Base-by-base conservation (phyloP, 2,329 filamentous ascomycete species). In the Paecilomyces niveus region DNA sequence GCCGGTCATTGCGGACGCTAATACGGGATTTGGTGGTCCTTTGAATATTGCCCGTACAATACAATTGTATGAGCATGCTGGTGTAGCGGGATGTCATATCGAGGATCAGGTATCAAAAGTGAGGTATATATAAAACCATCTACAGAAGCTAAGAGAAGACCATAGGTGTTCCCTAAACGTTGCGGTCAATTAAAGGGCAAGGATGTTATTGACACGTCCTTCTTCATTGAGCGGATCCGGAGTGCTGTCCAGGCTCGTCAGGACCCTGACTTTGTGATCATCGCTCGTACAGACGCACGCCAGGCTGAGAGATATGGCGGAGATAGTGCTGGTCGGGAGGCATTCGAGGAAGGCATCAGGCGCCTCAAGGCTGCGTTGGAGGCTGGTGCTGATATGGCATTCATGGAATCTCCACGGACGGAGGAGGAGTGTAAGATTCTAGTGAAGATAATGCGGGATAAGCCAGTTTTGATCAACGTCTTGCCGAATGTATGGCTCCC, bases 141-240 rank as follows among this genome's bases (percentile, higher is more conserved):
- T 29, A 29, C 15, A 18, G n/a, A 45, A 45, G 18, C 2, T 31
- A 22, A 33, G 10, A 21, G 9, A 32, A 2, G 8, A 18, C n/a
- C 15, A 15, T 33, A 54, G 53, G 29, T 55, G 18, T 55, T 39
- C 18, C 54, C 54, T 52, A 89, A 89, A 73, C 81, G 85, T 9
- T 89, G 85, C 68, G 86, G 86, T 0, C 86, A 89, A 66, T 75
- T 89, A 0, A 70, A 72, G 0, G 83, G 84, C 57, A 89, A 89
- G 70, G 76, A 83, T 58, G 72, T 88, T 11, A 85, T 88, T 8
- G 66, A 73, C 1, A 60, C 68, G 0, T 77, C 80, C 0, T 78
- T 79, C 21, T 87, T 79, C 63, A 67, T 78, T n/a, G 70, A 76
- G n/a, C 77, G 85, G 0, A 83, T 88, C 64, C 74, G 80, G 0